Evolutionary conservation across 805 yeast species (phyloP), one percentile per base, ranked within the genome.

Genomic region (Scheffersomyces amazonensis): DNA sequence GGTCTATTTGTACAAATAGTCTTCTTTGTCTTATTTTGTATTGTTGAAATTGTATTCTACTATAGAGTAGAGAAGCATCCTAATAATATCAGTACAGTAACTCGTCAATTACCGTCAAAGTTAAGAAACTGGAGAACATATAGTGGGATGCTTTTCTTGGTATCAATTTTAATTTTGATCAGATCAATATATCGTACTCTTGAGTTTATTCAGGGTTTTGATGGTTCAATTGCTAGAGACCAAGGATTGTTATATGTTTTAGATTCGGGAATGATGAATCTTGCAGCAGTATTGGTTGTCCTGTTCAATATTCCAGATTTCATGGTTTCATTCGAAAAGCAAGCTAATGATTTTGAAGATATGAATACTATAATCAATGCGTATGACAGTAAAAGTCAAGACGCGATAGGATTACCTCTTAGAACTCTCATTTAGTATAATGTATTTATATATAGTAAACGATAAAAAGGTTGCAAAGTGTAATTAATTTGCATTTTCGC

Each of bases 1-100:
- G 69, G 69, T 18, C 39, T 64, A 17, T 44, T 49, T 35, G 44
- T 64, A 9, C 68, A 63, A 42, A 41, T 62, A 16, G 46, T 41
- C 2, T 54, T 57, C 32, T 58, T 64, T 39, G 56, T 50, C 3
- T 16, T 56, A 16, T 64, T 64, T 32, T 43, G 55, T 11, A 25
- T 48, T 13, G 43, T 49, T 17, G 50, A 49, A 36, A 13, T 20
- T 9, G 34, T 17, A 49, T 56, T 41, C 28, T 43, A 13, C 23
- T 31, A 20, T 34, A 38, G 39, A 25, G 24, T 37, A 16, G 10
- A n/a, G 1, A 36, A 34, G 8, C 9, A 34, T 6, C 7, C 28
- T 11, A 24, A 24, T n/a, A n/a, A 36, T 32, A 9, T 29, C 34
- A 32, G 16, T 29, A 16, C 11, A 10, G 9, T 13, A 4, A 13